Percentiles rank a stretch among this genome's conserved stretches.
phyloP scores from a whole-genome alignment of 164 flowering plant species.

The Pachysandra terminalis region DNA sequence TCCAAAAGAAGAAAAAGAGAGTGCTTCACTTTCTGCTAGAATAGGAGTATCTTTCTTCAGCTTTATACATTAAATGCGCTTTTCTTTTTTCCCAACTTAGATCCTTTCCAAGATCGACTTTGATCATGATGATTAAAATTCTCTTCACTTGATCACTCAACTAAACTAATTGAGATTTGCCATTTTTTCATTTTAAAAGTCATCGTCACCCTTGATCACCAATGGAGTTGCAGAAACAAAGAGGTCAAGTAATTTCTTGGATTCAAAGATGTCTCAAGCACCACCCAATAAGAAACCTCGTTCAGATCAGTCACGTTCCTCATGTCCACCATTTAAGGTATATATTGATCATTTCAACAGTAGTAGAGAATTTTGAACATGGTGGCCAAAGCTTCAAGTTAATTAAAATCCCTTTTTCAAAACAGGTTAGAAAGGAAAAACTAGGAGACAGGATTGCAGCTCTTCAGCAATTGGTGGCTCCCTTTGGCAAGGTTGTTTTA shows the following conservation, averaged over 20 bases:
- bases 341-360: not conserved
- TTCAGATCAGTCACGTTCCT: conserved; percentile 53
- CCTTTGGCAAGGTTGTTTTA: conserved; percentile 99
- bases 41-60: conserved; percentile 22
- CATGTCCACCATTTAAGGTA: conserved; percentile 88
- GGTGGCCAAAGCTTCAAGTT: not conserved
- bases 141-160: too few species aligned
- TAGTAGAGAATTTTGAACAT: not conserved
- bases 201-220: not conserved
- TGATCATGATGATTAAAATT: too few species aligned
- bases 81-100: conserved; percentile 21
- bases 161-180: too few species aligned
- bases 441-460: conserved; percentile 93
- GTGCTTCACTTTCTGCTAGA: not conserved
- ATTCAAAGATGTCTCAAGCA: conserved; percentile 39
- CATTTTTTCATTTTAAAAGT: too few species aligned
- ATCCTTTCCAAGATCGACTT: not conserved
- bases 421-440: conserved; percentile 91
- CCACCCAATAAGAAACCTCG: conserved; percentile 68
- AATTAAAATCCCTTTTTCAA: not conserved
- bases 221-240: conserved; percentile 40
- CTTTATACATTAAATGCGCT: conserved; percentile 29
- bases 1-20: not conserved
- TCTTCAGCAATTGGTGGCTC: conserved; percentile 91
- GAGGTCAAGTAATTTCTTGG: conserved; percentile 40